phyloP scores from a whole-genome alignment of 176 grass and related monocot genomes.

The Avena sativa region DNA sequence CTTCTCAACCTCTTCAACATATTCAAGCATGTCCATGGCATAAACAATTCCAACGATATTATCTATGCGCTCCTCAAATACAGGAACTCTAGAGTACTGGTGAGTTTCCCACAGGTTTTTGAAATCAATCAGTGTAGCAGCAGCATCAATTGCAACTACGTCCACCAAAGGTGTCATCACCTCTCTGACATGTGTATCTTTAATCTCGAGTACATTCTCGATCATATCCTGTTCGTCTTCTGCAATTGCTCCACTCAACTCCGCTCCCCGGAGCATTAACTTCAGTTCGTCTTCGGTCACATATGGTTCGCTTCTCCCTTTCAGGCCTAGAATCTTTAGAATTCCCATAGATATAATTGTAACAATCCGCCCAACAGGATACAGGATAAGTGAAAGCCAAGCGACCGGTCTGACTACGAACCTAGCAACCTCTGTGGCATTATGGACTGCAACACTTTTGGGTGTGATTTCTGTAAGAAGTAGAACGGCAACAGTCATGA shows the following conservation, averaged over 20 bases:
- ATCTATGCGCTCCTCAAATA: constrained; percentile 98
- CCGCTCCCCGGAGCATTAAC: constrained; percentile 93
- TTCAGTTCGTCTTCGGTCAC: constrained; percentile 99
- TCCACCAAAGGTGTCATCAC: constrained; percentile 98
- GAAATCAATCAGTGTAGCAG: constrained; percentile 87
- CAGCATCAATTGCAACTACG: constrained; percentile 87
- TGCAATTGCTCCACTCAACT: constrained; percentile 96
- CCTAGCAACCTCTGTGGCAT: constrained; percentile 89
- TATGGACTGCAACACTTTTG: constrained; percentile 97
- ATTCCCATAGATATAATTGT: constrained; percentile 97
- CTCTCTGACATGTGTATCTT: constrained; percentile 96
- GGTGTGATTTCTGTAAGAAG: constrained; percentile 98
- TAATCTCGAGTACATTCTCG: constrained; percentile 97
- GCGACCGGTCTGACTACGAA: constrained; percentile 96
- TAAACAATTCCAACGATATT: constrained; percentile 99
- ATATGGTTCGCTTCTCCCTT: constrained; percentile 98
- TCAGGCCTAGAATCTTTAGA: constrained; percentile 89
- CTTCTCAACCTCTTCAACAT: constrained; percentile 92
- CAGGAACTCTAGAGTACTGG: constrained; percentile 97
- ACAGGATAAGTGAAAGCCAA: constrained; percentile 94
- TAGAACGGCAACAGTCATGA: constrained; percentile 94
- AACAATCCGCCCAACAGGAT: constrained; percentile 89
- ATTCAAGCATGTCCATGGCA: constrained; percentile 99
- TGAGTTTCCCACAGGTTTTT: constrained; percentile 91
- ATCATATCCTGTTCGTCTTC: constrained; percentile 99